Evolutionary conservation across 768 basidiomycete species (phyloP), one percentile per base, ranked within the genome.

Genomic region (Boletus eberwhitei): DNA sequence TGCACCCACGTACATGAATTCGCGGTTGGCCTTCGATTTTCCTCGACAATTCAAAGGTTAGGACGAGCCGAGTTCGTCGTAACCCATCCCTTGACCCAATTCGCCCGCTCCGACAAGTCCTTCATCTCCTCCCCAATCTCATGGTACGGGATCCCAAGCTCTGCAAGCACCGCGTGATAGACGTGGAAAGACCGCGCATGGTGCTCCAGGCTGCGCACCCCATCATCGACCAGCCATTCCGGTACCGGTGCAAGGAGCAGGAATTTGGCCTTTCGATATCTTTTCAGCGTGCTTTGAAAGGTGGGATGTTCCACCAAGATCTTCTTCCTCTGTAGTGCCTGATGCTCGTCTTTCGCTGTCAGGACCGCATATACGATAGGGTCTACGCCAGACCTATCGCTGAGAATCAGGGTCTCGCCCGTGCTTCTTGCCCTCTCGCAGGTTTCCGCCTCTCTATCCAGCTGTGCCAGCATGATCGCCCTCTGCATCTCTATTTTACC

Each of bases 311-410:
- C 54, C 3, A 77, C 48, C 45, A 86, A 65, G 19, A 61, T 31
- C 17, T 62, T 57, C 48, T 74, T 71, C 38, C 74, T 74, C 41
- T 64, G 59, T 11, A 59, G 44, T 5, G 71, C 77, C 42, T 79
- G 75, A 48, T 65, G 68, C 2, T 65, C 71, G 47, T 71, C 71
- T 11, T 62, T 52, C 2, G 78, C 74, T 29, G 74, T 79, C 54
- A 85, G 68, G 36, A 79, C 67, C 1, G 82, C 83, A 57, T 88
- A 88, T 1, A 85, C 80, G 50, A 87, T 68, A 8, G 85, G 77
- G 66, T 88, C 87, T 3, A 86, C 64, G 0, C 81, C 83, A 14
- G 85, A 87, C 58, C 87, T 72, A 63, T 88, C 86, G 64, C 80
- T 83, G 19, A 87, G 70, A 36, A 81, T 66, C 24, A 81, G 60